Conservation (phyloP, 2,329 filamentous ascomycete genomes). For the Phoma sp. region DNA sequence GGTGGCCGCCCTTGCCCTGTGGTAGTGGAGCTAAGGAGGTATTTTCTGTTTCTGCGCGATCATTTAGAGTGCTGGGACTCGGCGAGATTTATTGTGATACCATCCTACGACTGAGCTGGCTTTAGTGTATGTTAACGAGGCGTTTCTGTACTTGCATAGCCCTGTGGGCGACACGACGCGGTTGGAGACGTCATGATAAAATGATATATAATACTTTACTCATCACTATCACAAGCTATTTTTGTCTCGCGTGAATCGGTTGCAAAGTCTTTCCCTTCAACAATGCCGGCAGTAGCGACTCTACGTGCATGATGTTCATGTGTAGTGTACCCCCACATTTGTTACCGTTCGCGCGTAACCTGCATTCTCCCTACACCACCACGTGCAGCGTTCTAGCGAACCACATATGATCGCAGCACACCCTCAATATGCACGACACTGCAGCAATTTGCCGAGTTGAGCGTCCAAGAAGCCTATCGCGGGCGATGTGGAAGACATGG, state of each 20-base stretch:
- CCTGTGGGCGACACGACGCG: slow-evolving; percentile 4
- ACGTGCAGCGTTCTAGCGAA: slow-evolving; percentile 28
- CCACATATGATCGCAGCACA: slow-evolving; percentile 22
- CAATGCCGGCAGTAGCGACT: background rate
- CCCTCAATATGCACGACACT: background rate
- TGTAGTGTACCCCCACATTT: slow-evolving; percentile 18
- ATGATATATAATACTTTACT: slow-evolving; percentile 14
- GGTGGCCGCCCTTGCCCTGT: slow-evolving; percentile 33
- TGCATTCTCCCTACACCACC: slow-evolving; percentile 16
- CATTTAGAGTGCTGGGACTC: background rate
- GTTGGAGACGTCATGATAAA: background rate
- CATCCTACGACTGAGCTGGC: slow-evolving; percentile 30
- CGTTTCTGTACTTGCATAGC: slow-evolving; percentile 12
- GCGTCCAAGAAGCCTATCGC: background rate
- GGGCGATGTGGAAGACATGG: slow-evolving; percentile 15
- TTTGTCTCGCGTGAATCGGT: background rate
- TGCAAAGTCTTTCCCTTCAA: background rate
- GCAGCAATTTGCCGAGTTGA: background rate
- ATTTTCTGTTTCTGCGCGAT: background rate
- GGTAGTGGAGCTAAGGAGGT: slow-evolving; percentile 25
- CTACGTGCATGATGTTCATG: slow-evolving; percentile 2
- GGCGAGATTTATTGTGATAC: slow-evolving; percentile 30
- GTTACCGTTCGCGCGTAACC: background rate
- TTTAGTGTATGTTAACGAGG: slow-evolving; percentile 22
- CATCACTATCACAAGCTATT: background rate